Evolutionary conservation across 768 basidiomycete species (phyloP).

Genomic region (Termitomyces sp.): DNA sequence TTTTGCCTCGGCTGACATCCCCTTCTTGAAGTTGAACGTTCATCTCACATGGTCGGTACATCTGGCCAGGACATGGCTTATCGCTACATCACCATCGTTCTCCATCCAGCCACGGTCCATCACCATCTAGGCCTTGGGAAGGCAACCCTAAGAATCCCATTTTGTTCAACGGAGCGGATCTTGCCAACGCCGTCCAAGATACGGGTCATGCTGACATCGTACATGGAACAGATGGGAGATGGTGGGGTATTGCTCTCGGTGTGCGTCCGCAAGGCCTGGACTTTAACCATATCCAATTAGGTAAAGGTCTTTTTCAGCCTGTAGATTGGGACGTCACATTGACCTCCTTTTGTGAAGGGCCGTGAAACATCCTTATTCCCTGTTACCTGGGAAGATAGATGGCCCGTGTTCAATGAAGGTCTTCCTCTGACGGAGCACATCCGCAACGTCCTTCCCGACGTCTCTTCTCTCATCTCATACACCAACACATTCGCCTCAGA

Average conservation of each 20-base stretch:
- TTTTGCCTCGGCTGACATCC: too few species aligned
- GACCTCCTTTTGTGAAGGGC: slow-evolving; percentile 15
- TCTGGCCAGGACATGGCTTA: background rate
- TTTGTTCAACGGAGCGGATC: slow-evolving; percentile 32
- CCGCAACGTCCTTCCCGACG: slow-evolving; percentile 21
- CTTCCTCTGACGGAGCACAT: slow-evolving; percentile 27
- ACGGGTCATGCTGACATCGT: too few species aligned
- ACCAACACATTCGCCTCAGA: slow-evolving; percentile 22
- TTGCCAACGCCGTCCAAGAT: too few species aligned
- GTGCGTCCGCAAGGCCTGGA: slow-evolving; percentile 28
- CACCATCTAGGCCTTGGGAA: slow-evolving; percentile 36
- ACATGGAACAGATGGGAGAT: too few species aligned
- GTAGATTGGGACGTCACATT: background rate
- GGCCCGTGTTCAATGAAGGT: slow-evolving; percentile 31
- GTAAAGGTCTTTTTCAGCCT: slow-evolving; percentile 9
- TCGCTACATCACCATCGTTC: too few species aligned
- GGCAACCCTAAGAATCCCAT: slow-evolving; percentile 33
- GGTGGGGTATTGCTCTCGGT: too few species aligned
- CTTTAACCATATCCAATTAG: slow-evolving; percentile 29
- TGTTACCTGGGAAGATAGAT: slow-evolving; percentile 31
- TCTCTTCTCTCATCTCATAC: too few species aligned
- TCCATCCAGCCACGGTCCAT: slow-evolving; percentile 31
- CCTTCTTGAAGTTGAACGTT: background rate
- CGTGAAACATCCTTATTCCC: slow-evolving; percentile 36
- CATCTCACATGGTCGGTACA: background rate